phyloP scores from a whole-genome alignment of 306 rosid species.

The Corylus heterophylla region DNA sequence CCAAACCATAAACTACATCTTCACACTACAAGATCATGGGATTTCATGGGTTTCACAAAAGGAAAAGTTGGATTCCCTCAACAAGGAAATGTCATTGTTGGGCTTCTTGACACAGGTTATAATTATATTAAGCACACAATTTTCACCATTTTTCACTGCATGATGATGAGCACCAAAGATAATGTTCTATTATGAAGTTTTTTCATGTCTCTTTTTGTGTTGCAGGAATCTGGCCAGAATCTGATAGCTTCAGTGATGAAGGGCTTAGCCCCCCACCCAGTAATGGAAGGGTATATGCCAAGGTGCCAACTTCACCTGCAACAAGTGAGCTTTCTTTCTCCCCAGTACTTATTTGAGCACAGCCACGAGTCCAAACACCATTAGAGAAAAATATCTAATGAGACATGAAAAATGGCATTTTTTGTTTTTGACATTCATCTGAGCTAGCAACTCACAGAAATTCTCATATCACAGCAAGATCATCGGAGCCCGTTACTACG shows the following conservation, averaged over 20 bases:
- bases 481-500: constrained; percentile 37
- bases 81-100: constrained; percentile 28
- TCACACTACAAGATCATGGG: constrained; percentile 48
- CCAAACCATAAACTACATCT: constrained; percentile 34
- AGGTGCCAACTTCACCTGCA: constrained; percentile 39
- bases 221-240: constrained; percentile 48
- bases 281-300: constrained; percentile 43
- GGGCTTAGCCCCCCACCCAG: constrained; percentile 31
- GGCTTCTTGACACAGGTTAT: constrained; percentile 34
- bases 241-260: constrained; percentile 32
- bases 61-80: constrained; percentile 1
- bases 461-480: constrained; percentile 26
- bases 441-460: background rate
- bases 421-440: background rate
- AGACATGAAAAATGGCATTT: background rate
- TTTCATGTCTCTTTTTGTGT: background rate
- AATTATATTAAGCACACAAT: no score
- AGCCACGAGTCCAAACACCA: background rate
- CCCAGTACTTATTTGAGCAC: background rate
- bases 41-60: constrained; percentile 30
- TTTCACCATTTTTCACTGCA: background rate
- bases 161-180: no score
- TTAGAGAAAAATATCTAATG: background rate
- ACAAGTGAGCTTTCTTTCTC: constrained; percentile 32
- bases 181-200: background rate